These are phyloP conservation scores for Kwoniella botswanensis DNA, from an alignment of 768 basidiomycete species.

Conservation along the genomic window DNA sequence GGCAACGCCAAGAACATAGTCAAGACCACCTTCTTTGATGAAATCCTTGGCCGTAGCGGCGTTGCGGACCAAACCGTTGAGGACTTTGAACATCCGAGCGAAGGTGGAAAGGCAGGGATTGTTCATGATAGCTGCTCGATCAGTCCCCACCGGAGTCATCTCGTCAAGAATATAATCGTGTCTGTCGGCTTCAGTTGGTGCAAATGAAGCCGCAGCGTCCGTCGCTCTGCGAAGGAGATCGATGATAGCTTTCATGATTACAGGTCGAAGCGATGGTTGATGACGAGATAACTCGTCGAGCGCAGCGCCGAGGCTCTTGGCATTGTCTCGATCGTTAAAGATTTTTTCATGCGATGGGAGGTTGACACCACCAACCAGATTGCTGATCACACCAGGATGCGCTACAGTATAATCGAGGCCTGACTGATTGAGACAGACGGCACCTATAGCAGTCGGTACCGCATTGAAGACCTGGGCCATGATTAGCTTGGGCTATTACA, in stretches of 20 bases:
- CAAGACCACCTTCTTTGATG: slow-evolving; percentile 60
- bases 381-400: slow-evolving; percentile 79
- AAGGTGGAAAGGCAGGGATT: slow-evolving; percentile 15
- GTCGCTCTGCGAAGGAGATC: slow-evolving; percentile 72
- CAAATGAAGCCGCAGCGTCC: slow-evolving; percentile 64
- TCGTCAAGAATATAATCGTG: slow-evolving; percentile 19
- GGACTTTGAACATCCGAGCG: slow-evolving; percentile 34
- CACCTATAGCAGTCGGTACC: slow-evolving; percentile 93
- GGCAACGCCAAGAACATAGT: slow-evolving; percentile 37
- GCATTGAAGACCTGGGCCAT: slow-evolving; percentile 78
- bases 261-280: slow-evolving; percentile 81
- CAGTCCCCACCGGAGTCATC: neutral
- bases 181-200: neutral
- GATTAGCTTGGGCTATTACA: slow-evolving; percentile 7
- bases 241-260: slow-evolving; percentile 64
- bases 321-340: slow-evolving; percentile 90
- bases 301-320: slow-evolving; percentile 81
- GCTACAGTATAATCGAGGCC: slow-evolving; percentile 80
- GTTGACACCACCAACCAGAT: slow-evolving; percentile 80
- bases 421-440: slow-evolving; percentile 88
- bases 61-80: slow-evolving; percentile 95
- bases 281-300: slow-evolving; percentile 96
- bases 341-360: slow-evolving; percentile 73
- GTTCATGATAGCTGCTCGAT: neutral
- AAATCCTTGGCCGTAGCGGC: slow-evolving; percentile 88